Evolutionary conservation across 163 green algal species (phyloP).

Genomic region (Smithsoniella earleae): DNA sequence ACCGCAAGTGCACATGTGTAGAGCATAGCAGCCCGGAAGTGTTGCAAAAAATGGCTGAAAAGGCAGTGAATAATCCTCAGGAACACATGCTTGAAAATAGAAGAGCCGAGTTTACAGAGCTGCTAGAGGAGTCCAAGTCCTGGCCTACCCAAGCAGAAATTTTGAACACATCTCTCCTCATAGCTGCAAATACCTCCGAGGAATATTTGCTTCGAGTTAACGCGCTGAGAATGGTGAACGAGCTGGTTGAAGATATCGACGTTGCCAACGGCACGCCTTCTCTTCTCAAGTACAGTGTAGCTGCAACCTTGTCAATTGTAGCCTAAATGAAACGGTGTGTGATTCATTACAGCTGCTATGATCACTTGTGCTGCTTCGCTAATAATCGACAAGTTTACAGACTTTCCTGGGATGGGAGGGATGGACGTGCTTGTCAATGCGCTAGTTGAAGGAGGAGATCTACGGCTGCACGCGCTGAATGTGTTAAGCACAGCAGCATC

Average conservation of each 20-base stretch:
- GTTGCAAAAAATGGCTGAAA: background rate
- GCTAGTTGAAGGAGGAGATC: background rate
- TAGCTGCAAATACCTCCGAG: conserved; percentile 7
- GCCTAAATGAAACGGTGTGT: background rate
- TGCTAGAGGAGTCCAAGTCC: conserved; percentile 11
- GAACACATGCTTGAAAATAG: background rate
- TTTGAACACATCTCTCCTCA: background rate
- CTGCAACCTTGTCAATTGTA: background rate
- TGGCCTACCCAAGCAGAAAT: conserved; percentile 19
- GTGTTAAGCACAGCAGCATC: conserved; percentile 3
- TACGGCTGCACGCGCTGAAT: conserved; percentile 2
- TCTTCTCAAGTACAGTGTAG: background rate
- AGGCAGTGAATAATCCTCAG: background rate
- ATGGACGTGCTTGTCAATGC: background rate
- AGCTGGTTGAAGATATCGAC: conserved; percentile 3
- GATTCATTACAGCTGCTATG: no score
- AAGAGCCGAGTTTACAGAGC: background rate
- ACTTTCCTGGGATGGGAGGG: background rate
- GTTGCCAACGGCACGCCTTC: background rate
- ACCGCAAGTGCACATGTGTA: background rate
- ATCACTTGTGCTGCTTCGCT: background rate
- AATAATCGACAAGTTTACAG: background rate
- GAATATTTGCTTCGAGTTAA: background rate
- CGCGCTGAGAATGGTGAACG: background rate
- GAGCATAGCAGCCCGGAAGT: conserved; percentile 21